Evolutionary conservation across 2,329 filamentous ascomycete genomes (phyloP).

Genomic region (Monosporascus ibericus): DNA sequence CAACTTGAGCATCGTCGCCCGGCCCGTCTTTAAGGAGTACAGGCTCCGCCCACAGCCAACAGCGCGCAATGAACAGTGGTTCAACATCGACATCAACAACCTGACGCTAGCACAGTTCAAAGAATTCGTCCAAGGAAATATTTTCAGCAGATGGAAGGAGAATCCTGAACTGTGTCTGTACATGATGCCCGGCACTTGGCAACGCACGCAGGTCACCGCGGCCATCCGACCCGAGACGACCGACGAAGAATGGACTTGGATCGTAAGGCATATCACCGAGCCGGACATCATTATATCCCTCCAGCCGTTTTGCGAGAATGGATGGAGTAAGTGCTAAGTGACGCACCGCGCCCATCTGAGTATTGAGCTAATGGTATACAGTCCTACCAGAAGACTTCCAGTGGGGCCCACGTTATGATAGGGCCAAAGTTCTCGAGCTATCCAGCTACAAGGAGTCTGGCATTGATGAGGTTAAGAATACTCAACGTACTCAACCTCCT

Average conservation of each 20-base stretch:
- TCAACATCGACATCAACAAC: constrained; percentile 1
- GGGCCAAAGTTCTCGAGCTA: too few species aligned
- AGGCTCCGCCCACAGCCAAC: background rate
- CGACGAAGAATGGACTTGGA: constrained; percentile 19
- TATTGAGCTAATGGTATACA: background rate
- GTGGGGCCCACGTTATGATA: too few species aligned
- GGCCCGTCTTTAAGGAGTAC: constrained; percentile 13
- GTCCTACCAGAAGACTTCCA: background rate
- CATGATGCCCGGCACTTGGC: constrained; percentile 8
- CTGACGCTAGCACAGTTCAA: constrained; percentile 2
- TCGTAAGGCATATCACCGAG: constrained; percentile 19
- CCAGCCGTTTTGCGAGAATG: constrained; percentile 3
- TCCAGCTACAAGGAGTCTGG: too few species aligned
- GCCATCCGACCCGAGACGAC: constrained; percentile 17
- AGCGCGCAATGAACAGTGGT: background rate
- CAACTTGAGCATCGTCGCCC: constrained; percentile 10
- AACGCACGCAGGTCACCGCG: constrained; percentile 5
- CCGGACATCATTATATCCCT: constrained; percentile 12
- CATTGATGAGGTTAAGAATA: too few species aligned
- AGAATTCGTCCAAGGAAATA: background rate
- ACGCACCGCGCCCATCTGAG: background rate
- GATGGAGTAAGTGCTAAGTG: constrained; percentile 18
- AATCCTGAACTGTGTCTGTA: constrained; percentile 2
- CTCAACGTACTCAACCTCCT: too few species aligned
- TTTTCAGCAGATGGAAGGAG: constrained; percentile 1